Evolutionary conservation across 352 stramenopile genomes (phyloP).

Genomic region (Pseudoperonospora humuli): DNA sequence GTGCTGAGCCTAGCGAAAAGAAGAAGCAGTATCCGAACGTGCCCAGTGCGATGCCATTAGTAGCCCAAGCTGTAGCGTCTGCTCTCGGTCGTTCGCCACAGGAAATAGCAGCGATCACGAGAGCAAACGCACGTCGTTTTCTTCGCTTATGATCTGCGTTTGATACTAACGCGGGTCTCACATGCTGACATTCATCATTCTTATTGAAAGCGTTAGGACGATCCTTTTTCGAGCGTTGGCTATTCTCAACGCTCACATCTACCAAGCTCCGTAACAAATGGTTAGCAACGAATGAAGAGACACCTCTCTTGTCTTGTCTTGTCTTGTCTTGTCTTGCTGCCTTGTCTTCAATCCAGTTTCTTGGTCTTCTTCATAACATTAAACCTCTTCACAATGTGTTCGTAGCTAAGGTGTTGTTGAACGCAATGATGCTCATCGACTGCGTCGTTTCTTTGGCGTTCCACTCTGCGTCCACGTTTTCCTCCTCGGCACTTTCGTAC

Average conservation of each 20-base stretch:
- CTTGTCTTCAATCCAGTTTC: not conserved
- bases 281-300: no score
- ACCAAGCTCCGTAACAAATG: no score
- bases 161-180: no score
- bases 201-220: no score
- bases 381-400: slow-evolving; percentile 6
- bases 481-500: slow-evolving; percentile 43
- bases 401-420: slow-evolving; percentile 38
- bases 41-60: slow-evolving; percentile 47
- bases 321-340: no score
- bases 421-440: slow-evolving; percentile 55
- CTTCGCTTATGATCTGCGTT: slow-evolving; percentile 42
- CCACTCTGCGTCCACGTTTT: slow-evolving; percentile 6
- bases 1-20: slow-evolving; percentile 19
- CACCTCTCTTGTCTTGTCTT: no score
- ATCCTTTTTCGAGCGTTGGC: no score
- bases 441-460: not conserved
- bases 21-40: slow-evolving; percentile 82
- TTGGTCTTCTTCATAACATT: slow-evolving; percentile 9
- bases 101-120: slow-evolving; percentile 55
- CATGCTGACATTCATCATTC: no score
- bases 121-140: slow-evolving; percentile 64
- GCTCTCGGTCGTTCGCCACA: slow-evolving; percentile 35
- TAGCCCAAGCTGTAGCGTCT: slow-evolving; percentile 49
- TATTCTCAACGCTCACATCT: no score